A percentile compares a stretch with the other conserved stretches of the same genome.
Evolutionary conservation across 2,329 filamentous ascomycete species (phyloP).

Genomic region (Ceratocystis lukuohia): DNA sequence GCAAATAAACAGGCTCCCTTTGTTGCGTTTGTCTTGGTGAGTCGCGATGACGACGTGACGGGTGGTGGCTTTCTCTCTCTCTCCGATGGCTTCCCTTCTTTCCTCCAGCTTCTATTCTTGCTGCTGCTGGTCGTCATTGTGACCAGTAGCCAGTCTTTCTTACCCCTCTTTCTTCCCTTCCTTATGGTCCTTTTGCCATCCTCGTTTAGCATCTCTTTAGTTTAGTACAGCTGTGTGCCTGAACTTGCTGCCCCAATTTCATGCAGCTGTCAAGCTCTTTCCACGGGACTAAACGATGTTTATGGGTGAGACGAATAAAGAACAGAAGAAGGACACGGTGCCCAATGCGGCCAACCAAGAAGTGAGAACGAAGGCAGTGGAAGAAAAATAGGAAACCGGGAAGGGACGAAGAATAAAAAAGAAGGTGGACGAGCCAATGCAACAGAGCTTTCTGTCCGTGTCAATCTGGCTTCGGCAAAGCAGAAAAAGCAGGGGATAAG

Average conservation of each 20-base stretch:
- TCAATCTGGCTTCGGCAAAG: not conserved
- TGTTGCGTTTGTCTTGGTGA: too few species aligned
- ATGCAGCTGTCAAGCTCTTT: slow-evolving; percentile 2
- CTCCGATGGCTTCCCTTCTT: not conserved
- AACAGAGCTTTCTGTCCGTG: not conserved
- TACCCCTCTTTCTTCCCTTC: not conserved
- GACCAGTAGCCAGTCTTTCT: not conserved
- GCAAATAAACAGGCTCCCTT: too few species aligned
- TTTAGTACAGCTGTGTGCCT: not conserved
- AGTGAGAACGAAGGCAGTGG: not conserved
- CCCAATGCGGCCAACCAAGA: not conserved
- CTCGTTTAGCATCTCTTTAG: too few species aligned
- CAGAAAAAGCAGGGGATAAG: not conserved
- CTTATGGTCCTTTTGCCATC: not conserved
- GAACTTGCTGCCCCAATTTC: not conserved
- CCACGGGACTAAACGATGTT: not conserved
- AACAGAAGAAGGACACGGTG: not conserved
- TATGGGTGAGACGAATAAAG: slow-evolving; percentile 6
- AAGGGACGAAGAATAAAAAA: slow-evolving; percentile 1
- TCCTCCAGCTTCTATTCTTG: not conserved
- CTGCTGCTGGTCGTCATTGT: too few species aligned
- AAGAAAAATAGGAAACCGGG: not conserved
- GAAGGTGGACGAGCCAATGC: not conserved
- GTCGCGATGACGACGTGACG: too few species aligned
- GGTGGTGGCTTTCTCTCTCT: not conserved